Conservation (phyloP, 2,329 filamentous ascomycete species). For the Emergomyces orientalis region DNA sequence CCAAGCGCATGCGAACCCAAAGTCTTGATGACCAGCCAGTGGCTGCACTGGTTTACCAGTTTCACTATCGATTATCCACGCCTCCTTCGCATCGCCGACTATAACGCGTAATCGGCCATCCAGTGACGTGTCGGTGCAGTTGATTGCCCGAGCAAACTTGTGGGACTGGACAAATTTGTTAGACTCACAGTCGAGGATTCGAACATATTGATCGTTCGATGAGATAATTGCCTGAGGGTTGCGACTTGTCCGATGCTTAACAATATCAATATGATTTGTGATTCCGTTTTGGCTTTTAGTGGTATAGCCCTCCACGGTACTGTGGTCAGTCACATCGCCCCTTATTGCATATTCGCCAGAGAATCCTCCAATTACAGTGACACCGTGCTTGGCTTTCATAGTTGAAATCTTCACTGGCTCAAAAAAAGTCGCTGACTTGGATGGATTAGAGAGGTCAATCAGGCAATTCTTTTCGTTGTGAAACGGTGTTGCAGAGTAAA, state of each 20-base stretch:
- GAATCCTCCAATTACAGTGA: conserved; percentile 49
- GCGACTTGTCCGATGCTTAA: conserved; percentile 39
- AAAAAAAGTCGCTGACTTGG: conserved; percentile 29
- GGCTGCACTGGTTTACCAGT: conserved; percentile 32
- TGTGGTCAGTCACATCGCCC: conserved; percentile 26
- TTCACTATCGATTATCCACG: conserved; percentile 37
- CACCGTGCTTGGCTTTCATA: conserved; percentile 41
- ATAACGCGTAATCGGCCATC: conserved; percentile 38
- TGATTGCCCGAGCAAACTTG: conserved; percentile 33
- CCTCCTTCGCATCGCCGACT: conserved; percentile 36
- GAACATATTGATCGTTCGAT: conserved; percentile 49
- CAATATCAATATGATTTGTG: conserved; percentile 50
- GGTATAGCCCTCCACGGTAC: conserved; percentile 38
- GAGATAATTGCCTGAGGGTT: conserved; percentile 46
- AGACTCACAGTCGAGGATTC: conserved; percentile 45
- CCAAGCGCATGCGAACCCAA: conserved; percentile 40
- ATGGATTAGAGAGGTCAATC: conserved; percentile 41
- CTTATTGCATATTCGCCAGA: conserved; percentile 48
- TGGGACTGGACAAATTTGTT: conserved; percentile 33
- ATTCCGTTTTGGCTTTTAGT: conserved; percentile 45
- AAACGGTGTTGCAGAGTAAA: conserved; percentile 43
- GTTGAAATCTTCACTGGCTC: conserved; percentile 43
- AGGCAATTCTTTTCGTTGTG: conserved; percentile 35
- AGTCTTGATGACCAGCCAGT: conserved; percentile 35
- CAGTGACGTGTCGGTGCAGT: conserved; percentile 38